Base-by-base conservation (phyloP, 176 grass and related monocot species). In the Pontederia paniculata region DNA sequence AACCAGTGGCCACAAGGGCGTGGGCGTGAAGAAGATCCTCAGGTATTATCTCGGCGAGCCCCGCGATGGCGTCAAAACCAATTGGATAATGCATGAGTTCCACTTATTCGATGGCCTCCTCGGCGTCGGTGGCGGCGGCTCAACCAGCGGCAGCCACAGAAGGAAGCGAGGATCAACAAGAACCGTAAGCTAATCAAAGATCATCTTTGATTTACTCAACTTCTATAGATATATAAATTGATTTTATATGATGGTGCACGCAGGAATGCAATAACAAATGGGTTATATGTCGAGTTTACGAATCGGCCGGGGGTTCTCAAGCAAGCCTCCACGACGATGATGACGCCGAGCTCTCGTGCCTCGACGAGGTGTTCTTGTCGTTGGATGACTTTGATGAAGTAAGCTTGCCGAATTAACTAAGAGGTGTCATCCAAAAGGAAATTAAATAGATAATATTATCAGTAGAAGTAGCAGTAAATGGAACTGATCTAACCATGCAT, bases 361-460 rank as follows among this genome's bases (percentile, higher is more conserved):
- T 97, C 68, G 91, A 97, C 65, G 91, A 97, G 70, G 83, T 97
- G 74, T 97, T 97, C 55, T 73, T 97, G 72, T 97, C 91, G 44
- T 80, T 97, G 25, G 91, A 97, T 22, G 91, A 97, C 69, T 79
- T 87, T 49, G 91, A 97, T 58, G 91, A 97, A 76, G 83, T 97
- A 76, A 90, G 83, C 81, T 84, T 90, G 56, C 80, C 86, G 12
- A 86, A 83, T 42, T 76, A 22, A 50, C 7, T 37, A 37, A 37
- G 28, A 37, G 7, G 25, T n/a, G n/a, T n/a, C n/a, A n/a, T n/a
- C n/a, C n/a, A n/a, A n/a, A n/a, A n/a, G n/a, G n/a, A n/a, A n/a
- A n/a, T n/a, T n/a, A n/a, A n/a, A n/a, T n/a, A n/a, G n/a, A n/a
- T n/a, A n/a, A n/a, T n/a, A n/a, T n/a, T n/a, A n/a, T n/a, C n/a